phyloP scores from a whole-genome alignment of 345 rosid species.

The Rhodomyrtus tomentosa region DNA sequence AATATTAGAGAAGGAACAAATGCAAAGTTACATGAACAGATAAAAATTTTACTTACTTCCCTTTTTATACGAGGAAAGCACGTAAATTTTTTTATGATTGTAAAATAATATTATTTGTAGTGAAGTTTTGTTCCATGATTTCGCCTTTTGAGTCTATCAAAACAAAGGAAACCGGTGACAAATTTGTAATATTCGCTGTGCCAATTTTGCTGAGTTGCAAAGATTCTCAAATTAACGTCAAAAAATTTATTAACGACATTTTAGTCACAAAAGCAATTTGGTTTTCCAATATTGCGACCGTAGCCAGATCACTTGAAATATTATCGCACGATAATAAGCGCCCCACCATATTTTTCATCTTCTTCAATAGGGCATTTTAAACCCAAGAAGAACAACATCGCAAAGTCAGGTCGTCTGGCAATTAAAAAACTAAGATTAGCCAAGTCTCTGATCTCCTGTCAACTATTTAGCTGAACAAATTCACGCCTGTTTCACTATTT shows the following conservation, averaged over 20 bases:
- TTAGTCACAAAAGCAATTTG: neutral
- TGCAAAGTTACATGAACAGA: neutral
- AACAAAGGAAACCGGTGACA: neutral
- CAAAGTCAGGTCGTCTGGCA: neutral
- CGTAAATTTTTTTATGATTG: neutral
- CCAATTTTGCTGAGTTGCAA: too few relatives aligned
- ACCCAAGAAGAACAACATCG: neutral
- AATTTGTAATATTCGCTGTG: neutral
- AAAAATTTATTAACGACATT: neutral
- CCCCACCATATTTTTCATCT: neutral
- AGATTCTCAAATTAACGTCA: neutral
- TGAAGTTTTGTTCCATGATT: neutral
- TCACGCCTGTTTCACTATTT: neutral
- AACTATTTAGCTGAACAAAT: neutral
- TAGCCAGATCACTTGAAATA: neutral
- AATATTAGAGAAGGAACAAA: neutral
- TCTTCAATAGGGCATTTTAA: neutral
- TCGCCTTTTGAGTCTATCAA: neutral
- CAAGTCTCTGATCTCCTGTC: neutral
- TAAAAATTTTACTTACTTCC: fast-evolving
- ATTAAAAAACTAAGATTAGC: neutral
- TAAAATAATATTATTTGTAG: neutral
- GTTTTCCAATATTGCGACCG: neutral
- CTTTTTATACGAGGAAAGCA: neutral
- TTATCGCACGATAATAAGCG: neutral